phyloP scores from a whole-genome alignment of 1,284 basidiomycete species.

The Cryptococcus jaspeensis region DNA sequence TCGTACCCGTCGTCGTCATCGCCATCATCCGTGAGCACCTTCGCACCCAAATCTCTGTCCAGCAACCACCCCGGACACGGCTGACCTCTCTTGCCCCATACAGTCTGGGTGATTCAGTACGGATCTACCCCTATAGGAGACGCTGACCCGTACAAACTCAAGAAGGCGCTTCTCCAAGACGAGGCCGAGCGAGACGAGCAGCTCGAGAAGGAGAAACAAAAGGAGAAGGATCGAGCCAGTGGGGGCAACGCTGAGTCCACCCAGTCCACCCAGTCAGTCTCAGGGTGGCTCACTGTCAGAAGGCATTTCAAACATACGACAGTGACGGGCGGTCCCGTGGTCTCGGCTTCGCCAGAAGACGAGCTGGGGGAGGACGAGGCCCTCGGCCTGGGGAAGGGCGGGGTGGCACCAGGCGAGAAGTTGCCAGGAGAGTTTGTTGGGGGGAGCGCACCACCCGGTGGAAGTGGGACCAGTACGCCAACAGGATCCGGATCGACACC shows the following conservation, averaged over 20 bases:
- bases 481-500: conserved; percentile 1
- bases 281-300: conserved; percentile 74
- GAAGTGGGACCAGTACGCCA: conserved; percentile 56
- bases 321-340: conserved; percentile 17
- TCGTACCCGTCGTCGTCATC: conserved; percentile 70
- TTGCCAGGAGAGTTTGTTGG: neutral
- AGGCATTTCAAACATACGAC: conserved; percentile 67
- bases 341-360: conserved; percentile 52
- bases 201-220: conserved; percentile 16
- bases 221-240: neutral
- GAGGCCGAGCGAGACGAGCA: conserved; percentile 38
- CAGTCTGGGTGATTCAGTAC: conserved; percentile 55
- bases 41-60: too few relatives aligned
- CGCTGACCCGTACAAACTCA: conserved; percentile 55
- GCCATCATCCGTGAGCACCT: conserved; percentile 52
- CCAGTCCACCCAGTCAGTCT: neutral
- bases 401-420: neutral
- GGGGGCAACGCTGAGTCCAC: neutral
- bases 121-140: conserved; percentile 73
- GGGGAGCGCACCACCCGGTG: neutral
- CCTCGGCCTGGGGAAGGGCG: neutral
- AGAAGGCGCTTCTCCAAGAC: conserved; percentile 37
- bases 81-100: neutral
- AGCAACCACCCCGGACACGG: neutral
- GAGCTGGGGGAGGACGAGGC: conserved; percentile 1